Conservation (phyloP, 805 yeast species). For the Pichia deserticola region DNA sequence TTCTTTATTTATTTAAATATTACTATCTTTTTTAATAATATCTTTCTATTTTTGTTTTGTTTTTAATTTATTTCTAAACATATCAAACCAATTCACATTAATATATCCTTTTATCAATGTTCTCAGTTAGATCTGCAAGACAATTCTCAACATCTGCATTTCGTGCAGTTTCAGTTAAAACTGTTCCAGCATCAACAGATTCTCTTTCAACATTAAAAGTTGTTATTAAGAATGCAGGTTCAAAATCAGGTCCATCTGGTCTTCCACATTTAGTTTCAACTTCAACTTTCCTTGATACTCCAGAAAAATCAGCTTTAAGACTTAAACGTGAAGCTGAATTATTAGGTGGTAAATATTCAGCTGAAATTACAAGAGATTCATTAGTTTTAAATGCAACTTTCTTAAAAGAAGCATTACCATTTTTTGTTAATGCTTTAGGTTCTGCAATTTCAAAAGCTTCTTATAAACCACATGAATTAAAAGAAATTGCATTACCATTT, state of each 20-base stretch:
- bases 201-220: constrained; percentile 71
- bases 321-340: constrained; percentile 91
- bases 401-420: constrained; percentile 84
- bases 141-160: constrained; percentile 33
- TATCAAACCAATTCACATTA: not conserved
- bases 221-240: constrained; percentile 75
- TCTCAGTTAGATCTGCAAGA: constrained; percentile 27
- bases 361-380: constrained; percentile 75
- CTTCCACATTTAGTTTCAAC: constrained; percentile 77
- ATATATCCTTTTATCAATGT: constrained; percentile 15
- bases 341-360: constrained; percentile 73
- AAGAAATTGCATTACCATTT: constrained; percentile 75
- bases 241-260: constrained; percentile 71
- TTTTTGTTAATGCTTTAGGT: constrained; percentile 79
- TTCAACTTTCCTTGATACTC: constrained; percentile 78
- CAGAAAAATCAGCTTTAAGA: constrained; percentile 80
- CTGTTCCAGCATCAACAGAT: constrained; percentile 42
- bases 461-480: constrained; percentile 76
- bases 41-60: too few species aligned
- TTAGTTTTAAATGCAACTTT: constrained; percentile 75
- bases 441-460: constrained; percentile 62
- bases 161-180: constrained; percentile 37
- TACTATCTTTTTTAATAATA: too few species aligned
- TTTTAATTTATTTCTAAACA: too few species aligned
- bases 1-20: too few species aligned